Percentiles rank a stretch among this genome's conserved stretches.
phyloP scores from a whole-genome alignment of 2,329 filamentous ascomycete species.

The Hymenoscyphus occultus region DNA sequence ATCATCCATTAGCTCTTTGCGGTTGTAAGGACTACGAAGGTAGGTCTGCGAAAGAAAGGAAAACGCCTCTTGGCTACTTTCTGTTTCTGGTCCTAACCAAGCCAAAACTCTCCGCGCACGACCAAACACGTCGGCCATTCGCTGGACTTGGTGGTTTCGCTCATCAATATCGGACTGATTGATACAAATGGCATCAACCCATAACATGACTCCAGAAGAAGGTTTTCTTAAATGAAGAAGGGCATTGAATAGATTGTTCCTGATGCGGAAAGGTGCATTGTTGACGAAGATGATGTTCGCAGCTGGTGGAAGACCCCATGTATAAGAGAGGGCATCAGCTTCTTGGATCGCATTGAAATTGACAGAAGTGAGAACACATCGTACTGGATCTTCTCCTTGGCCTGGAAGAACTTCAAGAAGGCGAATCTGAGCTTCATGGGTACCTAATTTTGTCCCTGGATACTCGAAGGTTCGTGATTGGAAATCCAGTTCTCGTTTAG shows the following conservation, averaged over 20 bases:
- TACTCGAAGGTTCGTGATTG: neutral
- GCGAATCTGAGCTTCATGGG: neutral
- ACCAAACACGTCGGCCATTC: conserved; percentile 20
- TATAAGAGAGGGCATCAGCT: neutral
- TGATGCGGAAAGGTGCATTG: neutral
- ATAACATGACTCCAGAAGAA: neutral
- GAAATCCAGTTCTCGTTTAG: no score
- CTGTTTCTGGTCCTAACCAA: conserved; percentile 15
- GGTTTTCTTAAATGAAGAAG: neutral
- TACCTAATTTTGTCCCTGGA: neutral
- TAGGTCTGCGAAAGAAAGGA: neutral
- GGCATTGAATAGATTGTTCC: neutral
- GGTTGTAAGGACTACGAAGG: conserved; percentile 1
- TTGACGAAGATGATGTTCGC: conserved; percentile 11
- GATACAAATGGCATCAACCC: conserved; percentile 23
- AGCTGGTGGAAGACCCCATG: neutral
- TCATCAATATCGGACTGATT: conserved; percentile 19
- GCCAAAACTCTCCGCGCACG: conserved; percentile 15
- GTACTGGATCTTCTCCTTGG: neutral
- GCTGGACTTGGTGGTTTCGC: conserved; percentile 16
- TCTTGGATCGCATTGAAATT: neutral
- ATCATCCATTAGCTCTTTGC: neutral
- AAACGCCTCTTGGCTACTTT: neutral
- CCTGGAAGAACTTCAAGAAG: neutral
- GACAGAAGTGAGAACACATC: neutral